Evolutionary conservation across 805 yeast species (phyloP).

Genomic region (Maudiozyma turicensis): DNA sequence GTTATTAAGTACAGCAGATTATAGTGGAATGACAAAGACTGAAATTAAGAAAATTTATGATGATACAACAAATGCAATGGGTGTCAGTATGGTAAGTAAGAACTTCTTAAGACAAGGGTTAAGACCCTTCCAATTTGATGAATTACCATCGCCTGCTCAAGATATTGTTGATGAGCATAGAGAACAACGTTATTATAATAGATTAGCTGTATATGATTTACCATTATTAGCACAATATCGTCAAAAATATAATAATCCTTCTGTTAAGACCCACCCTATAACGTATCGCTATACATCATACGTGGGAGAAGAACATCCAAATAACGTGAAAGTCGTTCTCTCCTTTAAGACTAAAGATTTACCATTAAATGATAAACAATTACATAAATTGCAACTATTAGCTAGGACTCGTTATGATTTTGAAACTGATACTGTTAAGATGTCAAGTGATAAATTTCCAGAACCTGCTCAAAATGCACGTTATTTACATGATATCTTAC

Average conservation of each 20-base stretch:
- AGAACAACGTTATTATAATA: conserved; percentile 61
- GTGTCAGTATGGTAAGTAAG: conserved; percentile 1
- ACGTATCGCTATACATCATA: conserved; percentile 64
- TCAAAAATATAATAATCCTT: conserved; percentile 49
- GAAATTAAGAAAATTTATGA: conserved; percentile 32
- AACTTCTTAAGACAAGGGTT: conserved; percentile 5
- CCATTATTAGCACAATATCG: conserved; percentile 74
- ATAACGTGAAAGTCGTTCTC: conserved; percentile 50
- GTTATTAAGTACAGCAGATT: conserved; percentile 38
- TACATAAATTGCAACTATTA: conserved; percentile 68
- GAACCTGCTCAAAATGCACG: conserved; percentile 84
- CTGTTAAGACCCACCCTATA: conserved; percentile 40
- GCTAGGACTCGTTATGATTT: conserved; percentile 72
- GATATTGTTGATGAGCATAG: conserved; percentile 62
- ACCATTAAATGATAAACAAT: conserved; percentile 40
- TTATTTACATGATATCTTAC: conserved; percentile 54
- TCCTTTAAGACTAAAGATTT: conserved; percentile 45
- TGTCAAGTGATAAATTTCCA: conserved; percentile 54
- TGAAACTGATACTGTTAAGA: conserved; percentile 46
- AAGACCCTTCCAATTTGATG: conserved; percentile 47
- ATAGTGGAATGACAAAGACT: conserved; percentile 31
- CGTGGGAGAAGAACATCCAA: conserved; percentile 60
- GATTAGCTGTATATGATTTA: conserved; percentile 86
- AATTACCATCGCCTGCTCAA: conserved; percentile 61
- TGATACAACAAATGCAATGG: not conserved